Percentiles rank a stretch among this genome's conserved stretches.
Evolutionary conservation across 306 rosid species (phyloP).

Genomic region (Rosa chinensis): DNA sequence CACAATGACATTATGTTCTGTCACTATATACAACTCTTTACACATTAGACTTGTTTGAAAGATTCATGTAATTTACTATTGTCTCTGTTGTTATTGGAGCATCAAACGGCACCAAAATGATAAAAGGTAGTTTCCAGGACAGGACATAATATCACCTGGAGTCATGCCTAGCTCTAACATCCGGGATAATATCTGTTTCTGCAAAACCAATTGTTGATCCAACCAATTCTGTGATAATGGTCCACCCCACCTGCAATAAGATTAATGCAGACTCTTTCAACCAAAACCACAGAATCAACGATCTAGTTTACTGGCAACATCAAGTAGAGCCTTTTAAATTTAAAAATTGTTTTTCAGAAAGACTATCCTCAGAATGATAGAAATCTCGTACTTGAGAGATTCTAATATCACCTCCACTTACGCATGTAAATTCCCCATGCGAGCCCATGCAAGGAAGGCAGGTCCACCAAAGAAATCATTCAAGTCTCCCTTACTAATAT

Average conservation of each 20-base stretch:
- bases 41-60: slow-evolving; percentile 6
- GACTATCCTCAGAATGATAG: too few species aligned
- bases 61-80: slow-evolving; percentile 8
- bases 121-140: not conserved
- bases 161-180: slow-evolving; percentile 98
- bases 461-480: slow-evolving; percentile 92
- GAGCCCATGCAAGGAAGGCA: slow-evolving; percentile 99
- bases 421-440: slow-evolving; percentile 98
- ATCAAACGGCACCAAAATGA: not conserved
- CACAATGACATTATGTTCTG: slow-evolving; percentile 9
- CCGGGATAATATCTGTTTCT: slow-evolving; percentile 69
- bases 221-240: slow-evolving; percentile 92
- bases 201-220: slow-evolving; percentile 76
- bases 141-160: slow-evolving; percentile 57
- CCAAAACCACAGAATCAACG: slow-evolving; percentile 22
- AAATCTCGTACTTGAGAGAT: not conserved
- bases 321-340: not conserved
- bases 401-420: slow-evolving; percentile 45
- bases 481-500: slow-evolving; percentile 60
- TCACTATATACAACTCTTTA: not conserved
- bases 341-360: not conserved
- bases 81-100: not conserved
- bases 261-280: slow-evolving; percentile 25
- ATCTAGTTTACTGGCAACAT: not conserved
- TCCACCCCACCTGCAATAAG: slow-evolving; percentile 84